Evolutionary conservation across 805 yeast species (phyloP).

Genomic region (Saturnispora besseyi): DNA sequence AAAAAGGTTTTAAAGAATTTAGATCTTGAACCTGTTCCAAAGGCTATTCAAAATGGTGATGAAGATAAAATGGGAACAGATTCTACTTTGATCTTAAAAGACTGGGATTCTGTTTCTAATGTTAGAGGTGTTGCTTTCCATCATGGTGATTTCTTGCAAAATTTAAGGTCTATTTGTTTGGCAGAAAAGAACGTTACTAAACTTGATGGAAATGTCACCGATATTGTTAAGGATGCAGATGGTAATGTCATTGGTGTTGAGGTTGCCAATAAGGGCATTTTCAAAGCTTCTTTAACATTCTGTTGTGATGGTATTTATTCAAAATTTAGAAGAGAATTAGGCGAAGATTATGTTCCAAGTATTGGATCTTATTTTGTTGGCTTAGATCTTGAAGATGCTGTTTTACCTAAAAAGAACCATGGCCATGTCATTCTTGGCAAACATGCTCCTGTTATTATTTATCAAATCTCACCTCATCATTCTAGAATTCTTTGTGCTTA

Average conservation of each 20-base stretch:
- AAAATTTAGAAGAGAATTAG: conserved; percentile 71
- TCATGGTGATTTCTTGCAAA: conserved; percentile 80
- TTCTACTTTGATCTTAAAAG: conserved; percentile 40
- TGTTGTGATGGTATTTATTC: conserved; percentile 94
- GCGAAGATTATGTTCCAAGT: conserved; percentile 50
- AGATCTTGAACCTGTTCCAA: conserved; percentile 39
- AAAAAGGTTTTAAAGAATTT: conserved; percentile 41
- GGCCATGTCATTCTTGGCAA: conserved; percentile 88
- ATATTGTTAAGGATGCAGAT: conserved; percentile 45
- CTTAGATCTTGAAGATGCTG: conserved; percentile 62
- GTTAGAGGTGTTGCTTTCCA: conserved; percentile 81
- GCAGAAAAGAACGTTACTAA: conserved; percentile 66
- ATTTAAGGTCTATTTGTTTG: conserved; percentile 63
- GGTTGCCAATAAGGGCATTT: conserved; percentile 39
- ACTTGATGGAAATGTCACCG: conserved; percentile 76
- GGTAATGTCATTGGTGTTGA: conserved; percentile 63
- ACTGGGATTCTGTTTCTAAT: conserved; percentile 51
- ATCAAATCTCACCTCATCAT: conserved; percentile 75
- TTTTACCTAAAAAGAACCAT: conserved; percentile 61
- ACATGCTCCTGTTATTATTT: conserved; percentile 81
- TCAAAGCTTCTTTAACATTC: conserved; percentile 56
- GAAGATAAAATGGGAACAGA: conserved; percentile 41
- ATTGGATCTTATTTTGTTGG: conserved; percentile 86
- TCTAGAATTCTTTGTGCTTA: conserved; percentile 88
- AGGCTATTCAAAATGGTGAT: conserved; percentile 48